Base-by-base conservation (phyloP, 1,284 basidiomycete species). In the Moesziomyces antarcticus region DNA sequence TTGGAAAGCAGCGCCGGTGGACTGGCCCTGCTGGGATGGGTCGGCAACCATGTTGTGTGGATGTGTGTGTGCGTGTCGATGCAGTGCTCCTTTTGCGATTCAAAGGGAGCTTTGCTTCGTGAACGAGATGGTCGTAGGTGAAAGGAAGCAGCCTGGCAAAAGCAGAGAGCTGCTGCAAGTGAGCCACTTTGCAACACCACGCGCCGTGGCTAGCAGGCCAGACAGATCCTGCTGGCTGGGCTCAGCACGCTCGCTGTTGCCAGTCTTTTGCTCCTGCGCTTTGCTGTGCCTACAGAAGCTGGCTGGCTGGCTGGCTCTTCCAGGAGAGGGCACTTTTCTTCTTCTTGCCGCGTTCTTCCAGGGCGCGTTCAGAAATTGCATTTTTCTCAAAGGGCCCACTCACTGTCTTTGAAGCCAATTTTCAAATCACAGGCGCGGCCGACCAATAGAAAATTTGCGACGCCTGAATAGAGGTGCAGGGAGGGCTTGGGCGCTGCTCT, bases 1-100 rank as follows among this genome's bases (percentile, higher is more conserved):
- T 22, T 56, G 37, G 62, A 59, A 63, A 35, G 51, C 63, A 55
- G 58, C 52, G 56, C 59, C 60, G 50, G 51, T 55, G 56, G 55
- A 52, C 40, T 73, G 69, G 59, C 58, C 62, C 55, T 72, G 62
- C 54, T 65, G 62, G 42, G 70, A 45, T 41, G 56, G 56, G 47
- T 67, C 61, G 54, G 64, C 56, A 35, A 52, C 58, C 70, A 73
- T 73, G 56, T 2, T 73, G 53, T 22, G 10, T 41, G 41, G 24
- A 25, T 21, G 22, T 21, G 21, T 16, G 2, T 30, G 22, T 45
- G 43, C 14, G 3, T 37, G 48, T 48, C 42, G 22, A 35, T 42
- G 67, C 66, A 63, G 53, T 50, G 60, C 67, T 64, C 50, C 60
- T 60, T 59, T 53, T 49, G 54, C 50, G 41, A 14, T 61, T 55